These are phyloP conservation scores for Verticillium albo-atrum DNA, from an alignment of 2,329 filamentous ascomycete species.

Conservation along the genomic window DNA sequence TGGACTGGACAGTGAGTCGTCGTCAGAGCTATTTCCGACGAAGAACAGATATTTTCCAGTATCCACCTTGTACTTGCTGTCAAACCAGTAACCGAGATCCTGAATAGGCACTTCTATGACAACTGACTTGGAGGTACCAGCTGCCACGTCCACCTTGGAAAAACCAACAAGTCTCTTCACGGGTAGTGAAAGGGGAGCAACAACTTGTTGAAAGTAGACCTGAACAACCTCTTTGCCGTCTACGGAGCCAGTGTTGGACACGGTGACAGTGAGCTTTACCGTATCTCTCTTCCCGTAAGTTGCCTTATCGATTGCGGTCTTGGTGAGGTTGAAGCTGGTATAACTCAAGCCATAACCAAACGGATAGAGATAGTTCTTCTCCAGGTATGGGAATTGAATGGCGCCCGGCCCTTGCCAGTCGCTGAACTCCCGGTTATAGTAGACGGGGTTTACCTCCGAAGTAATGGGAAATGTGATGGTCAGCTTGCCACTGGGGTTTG, in stretches of 20 bases:
- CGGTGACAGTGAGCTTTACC: slow-evolving; percentile 22
- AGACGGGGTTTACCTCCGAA: slow-evolving; percentile 38
- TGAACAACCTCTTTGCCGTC: slow-evolving; percentile 25
- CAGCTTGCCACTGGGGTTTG: slow-evolving; percentile 44
- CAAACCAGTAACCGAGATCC: slow-evolving; percentile 23
- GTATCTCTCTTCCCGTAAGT: too few species aligned
- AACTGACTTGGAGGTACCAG: slow-evolving; percentile 31
- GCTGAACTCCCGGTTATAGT: slow-evolving; percentile 57
- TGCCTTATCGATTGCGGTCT: too few species aligned
- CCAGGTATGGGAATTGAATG: too few species aligned
- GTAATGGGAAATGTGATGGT: slow-evolving; percentile 41
- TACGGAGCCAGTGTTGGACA: slow-evolving; percentile 39
- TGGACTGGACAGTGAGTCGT: too few species aligned
- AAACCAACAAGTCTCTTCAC: slow-evolving; percentile 47
- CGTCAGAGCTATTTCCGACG: slow-evolving; percentile 21
- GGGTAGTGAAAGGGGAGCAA: slow-evolving; percentile 29
- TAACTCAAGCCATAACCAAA: too few species aligned
- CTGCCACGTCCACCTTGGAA: slow-evolving; percentile 33
- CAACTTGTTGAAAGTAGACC: slow-evolving; percentile 29
- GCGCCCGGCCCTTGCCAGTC: too few species aligned
- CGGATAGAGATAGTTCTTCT: slow-evolving; percentile 34
- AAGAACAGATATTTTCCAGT: slow-evolving; percentile 22
- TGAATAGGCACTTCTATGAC: slow-evolving; percentile 21
- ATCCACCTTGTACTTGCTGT: slow-evolving; percentile 16
- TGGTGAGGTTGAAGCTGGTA: too few species aligned